Base-by-base conservation (phyloP, 805 yeast genomes). In the Naumovozyma baii region DNA sequence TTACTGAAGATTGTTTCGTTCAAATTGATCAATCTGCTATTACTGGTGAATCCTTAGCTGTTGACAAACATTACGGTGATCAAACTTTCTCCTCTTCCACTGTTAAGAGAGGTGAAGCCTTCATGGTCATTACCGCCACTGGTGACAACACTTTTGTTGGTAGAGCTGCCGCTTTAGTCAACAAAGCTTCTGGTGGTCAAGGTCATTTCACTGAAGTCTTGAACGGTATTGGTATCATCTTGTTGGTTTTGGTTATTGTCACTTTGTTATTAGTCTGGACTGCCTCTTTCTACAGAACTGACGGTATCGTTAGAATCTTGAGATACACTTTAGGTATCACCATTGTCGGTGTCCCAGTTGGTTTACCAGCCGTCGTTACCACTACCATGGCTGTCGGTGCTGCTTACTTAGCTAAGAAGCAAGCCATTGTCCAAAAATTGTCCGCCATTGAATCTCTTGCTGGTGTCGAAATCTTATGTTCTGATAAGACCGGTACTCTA, bases 301-400 rank as follows among this genome's bases (percentile, higher is more conserved):
- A 76, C 65, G 75, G 71, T 64, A 85, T 87, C 64, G 95, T 87
- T 61, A 72, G 79, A 57, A 83, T 87, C 70, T 75, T 87, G 67
- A 78, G 95, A 73, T 83, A 79, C 81, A 82, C 95, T 57, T 73
- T 87, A 64, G 96, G 95, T 56, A 86, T 87, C 68, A 87, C 95
- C 73, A 85, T 87, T 70, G 81, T 87, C 58, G 96, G 96, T 81
- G 96, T 87, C 57, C 96, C 96, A 67, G 96, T 87, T 54, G 96
- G 96, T 83, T 79, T 87, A 66, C 96, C 96, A 68, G 95, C 95
- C 66, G 96, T 87, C 63, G 95, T 86, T 55, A 87, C 96, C 74
- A 87, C 95, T 60, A 87, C 96, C 67, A 86, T 87, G 96, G 96
- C 96, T 68, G 96, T 88, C 70, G 96, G 96, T 80, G 96, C 96